Conservation (phyloP, 345 rosid species). For the Acer campestre region DNA sequence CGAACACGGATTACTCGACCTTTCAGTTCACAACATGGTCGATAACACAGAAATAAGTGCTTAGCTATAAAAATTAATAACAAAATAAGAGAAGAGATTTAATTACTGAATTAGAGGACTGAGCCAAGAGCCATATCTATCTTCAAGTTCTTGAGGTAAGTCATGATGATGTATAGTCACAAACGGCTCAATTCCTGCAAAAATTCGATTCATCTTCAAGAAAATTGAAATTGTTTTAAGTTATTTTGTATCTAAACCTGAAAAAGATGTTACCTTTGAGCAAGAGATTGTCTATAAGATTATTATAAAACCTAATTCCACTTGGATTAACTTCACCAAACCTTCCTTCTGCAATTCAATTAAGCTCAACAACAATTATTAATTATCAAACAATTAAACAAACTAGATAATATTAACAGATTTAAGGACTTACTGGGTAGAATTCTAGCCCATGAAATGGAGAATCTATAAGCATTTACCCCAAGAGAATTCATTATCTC, state of each 20-base stretch:
- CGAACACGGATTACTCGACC: too few species aligned
- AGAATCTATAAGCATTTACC: conserved; percentile 42
- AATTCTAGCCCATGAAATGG: conserved; percentile 50
- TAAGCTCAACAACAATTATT: conserved; percentile 8
- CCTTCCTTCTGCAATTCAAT: conserved; percentile 33
- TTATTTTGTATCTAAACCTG: background rate
- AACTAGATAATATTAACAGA: background rate
- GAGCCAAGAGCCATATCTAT: conserved; percentile 45
- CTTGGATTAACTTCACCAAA: conserved; percentile 40
- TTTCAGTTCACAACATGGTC: too few species aligned
- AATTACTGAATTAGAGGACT: conserved; percentile 43
- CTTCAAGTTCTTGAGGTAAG: conserved; percentile 40
- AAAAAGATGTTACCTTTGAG: conserved; percentile 28
- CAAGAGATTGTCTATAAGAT: conserved; percentile 37
- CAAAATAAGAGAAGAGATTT: background rate
- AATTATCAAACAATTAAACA: background rate
- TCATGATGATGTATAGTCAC: conserved; percentile 46
- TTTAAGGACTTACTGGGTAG: conserved; percentile 33
- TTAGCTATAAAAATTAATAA: too few species aligned
- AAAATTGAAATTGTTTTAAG: background rate
- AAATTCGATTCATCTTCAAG: conserved; percentile 5
- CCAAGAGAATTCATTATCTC: conserved; percentile 42
- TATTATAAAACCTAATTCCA: conserved; percentile 45
- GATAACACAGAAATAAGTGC: too few species aligned
- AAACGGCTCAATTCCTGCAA: conserved; percentile 51